These are phyloP conservation scores for Pyrenopolyporus hunteri DNA, from an alignment of 495 filamentous ascomycete genomes.

Conservation along the genomic window DNA sequence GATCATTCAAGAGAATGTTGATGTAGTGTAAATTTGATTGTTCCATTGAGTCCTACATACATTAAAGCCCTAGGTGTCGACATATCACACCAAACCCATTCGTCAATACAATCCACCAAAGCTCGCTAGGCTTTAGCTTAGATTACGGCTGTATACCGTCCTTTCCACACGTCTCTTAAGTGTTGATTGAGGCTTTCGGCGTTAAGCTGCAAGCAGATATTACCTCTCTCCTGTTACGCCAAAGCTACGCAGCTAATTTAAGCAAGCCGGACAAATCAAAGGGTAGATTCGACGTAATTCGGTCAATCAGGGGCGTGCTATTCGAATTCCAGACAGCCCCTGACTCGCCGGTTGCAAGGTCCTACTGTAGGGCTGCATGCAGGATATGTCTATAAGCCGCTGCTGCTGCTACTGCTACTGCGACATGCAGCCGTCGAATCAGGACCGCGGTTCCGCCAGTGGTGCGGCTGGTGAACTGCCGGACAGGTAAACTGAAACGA, in stretches of 20 bases:
- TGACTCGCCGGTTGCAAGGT: constrained; percentile 9
- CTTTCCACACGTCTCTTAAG: too few relatives aligned
- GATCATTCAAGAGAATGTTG: too few relatives aligned
- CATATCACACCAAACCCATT: not conserved
- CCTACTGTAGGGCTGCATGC: constrained; percentile 34
- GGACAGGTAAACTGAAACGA: not conserved
- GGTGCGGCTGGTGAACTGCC: constrained; percentile 4
- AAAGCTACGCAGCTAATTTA: not conserved
- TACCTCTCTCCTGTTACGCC: not conserved
- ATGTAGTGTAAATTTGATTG: not conserved
- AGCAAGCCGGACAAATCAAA: constrained; percentile 14
- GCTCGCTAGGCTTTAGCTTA: too few relatives aligned
- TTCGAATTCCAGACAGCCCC: constrained; percentile 16
- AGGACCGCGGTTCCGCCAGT: not conserved
- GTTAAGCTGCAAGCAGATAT: not conserved
- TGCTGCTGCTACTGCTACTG: not conserved
- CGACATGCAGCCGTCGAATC: constrained; percentile 31
- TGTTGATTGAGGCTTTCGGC: not conserved
- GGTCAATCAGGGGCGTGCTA: constrained; percentile 25
- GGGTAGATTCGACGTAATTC: constrained; percentile 1
- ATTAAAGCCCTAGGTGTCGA: too few relatives aligned
- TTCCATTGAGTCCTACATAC: too few relatives aligned
- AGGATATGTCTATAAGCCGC: not conserved
- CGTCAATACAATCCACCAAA: too few relatives aligned
- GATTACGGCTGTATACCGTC: too few relatives aligned